Base-by-base conservation (phyloP, 2,329 filamentous ascomycete species). In the Penicillium digitatum region DNA sequence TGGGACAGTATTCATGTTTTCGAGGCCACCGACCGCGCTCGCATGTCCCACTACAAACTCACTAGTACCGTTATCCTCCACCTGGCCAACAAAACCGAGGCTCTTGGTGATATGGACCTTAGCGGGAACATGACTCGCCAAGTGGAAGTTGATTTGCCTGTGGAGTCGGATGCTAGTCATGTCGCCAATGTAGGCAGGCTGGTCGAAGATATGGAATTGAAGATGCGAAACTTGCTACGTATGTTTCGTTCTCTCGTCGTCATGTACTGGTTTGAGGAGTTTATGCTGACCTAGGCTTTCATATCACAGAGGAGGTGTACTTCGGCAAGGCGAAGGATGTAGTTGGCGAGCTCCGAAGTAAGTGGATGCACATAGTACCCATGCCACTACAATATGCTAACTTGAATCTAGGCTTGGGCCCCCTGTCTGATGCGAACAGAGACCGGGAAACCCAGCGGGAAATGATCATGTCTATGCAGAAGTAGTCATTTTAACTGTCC, bases 1-100 rank as follows among this genome's bases (percentile, higher is more conserved):
- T 99, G 94, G 94, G 94, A 99, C 77, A 95, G 90, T 62, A 97
- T 99, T 72, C 94, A 99, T 78, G 94, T 99, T 63, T 95, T 99
- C 73, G 94, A 99, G 74, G 91, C 93, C 56, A 90, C 90, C 67
- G 94, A 99, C 73, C 88, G 91, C 62, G 91, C 90, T 62, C 87
- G 94, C 61, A 89, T 86, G 63, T 92, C 91, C 56, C 93, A 96
- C 78, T 99, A 99, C 82, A 96, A 96, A 77, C 86, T 99, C 62
- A 99, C 94, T 0, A 95, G 89, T 62, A 99, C 94, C 5, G 93
- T 99, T 46, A 97, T 99, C 64, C 81, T 99, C 54, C 90, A 90
- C 55, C 82, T 99, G 47, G 87, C 90, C 20, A 87, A 86, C 51
- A 80, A 82, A 61, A 82, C 77, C 20, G 81, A 84, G 55, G 80